Evolutionary conservation across 2,329 filamentous ascomycete genomes (phyloP).

Genomic region (Ceratocystis smalleyi): DNA sequence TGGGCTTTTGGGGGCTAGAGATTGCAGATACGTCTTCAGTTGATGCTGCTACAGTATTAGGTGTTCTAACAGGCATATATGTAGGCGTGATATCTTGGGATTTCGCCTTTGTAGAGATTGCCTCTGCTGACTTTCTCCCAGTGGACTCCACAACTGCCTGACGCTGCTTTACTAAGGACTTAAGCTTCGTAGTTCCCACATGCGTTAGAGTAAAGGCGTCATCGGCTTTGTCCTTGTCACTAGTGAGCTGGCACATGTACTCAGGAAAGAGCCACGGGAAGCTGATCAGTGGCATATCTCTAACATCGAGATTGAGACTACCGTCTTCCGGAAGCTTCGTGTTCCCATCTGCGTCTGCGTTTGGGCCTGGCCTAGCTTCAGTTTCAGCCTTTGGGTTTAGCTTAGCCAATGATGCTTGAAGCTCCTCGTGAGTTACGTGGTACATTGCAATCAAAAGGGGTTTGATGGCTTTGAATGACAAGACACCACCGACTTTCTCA

Average conservation of each 20-base stretch:
- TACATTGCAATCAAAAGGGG: conserved; percentile 82
- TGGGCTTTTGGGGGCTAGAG: too few relatives aligned
- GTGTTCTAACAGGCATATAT: too few relatives aligned
- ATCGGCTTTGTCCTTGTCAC: conserved; percentile 13
- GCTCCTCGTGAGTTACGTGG: conserved; percentile 57
- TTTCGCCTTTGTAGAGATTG: too few relatives aligned
- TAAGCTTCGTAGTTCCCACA: background rate
- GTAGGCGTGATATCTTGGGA: too few relatives aligned
- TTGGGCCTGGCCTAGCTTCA: background rate
- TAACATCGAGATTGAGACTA: too few relatives aligned
- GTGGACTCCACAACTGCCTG: background rate
- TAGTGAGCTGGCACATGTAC: conserved; percentile 55
- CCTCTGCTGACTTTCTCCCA: too few relatives aligned
- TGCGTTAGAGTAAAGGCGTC: conserved; percentile 9
- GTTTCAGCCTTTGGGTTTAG: background rate
- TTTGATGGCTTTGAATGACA: conserved; percentile 35
- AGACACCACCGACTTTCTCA: conserved; percentile 42
- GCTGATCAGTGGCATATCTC: conserved; percentile 63
- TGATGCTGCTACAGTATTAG: too few relatives aligned
- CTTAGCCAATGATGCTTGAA: conserved; percentile 22
- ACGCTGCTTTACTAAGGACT: background rate
- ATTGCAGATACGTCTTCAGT: too few relatives aligned
- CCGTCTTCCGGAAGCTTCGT: too few relatives aligned
- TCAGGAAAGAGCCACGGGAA: conserved; percentile 84
- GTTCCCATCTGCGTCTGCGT: too few relatives aligned